Percentiles rank a stretch among this genome's conserved stretches.
phyloP scores from a whole-genome alignment of 1,139 yeast genomes.

The Suhomyces maxii region DNA sequence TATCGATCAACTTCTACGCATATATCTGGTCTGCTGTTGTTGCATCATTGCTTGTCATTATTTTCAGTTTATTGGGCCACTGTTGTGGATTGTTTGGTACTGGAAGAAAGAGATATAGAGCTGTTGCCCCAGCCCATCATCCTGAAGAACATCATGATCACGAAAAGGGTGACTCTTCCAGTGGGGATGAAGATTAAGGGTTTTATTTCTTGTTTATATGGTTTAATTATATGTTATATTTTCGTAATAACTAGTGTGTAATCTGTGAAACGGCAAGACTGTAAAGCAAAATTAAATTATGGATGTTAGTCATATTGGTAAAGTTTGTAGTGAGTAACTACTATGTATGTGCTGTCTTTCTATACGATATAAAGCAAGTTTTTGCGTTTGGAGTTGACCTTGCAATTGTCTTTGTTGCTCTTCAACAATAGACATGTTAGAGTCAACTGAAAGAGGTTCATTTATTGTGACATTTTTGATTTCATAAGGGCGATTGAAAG shows the following conservation, averaged over 20 bases:
- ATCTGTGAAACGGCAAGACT: too few relatives aligned
- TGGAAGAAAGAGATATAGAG: constrained; percentile 33
- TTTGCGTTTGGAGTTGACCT: constrained; percentile 5
- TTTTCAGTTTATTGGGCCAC: constrained; percentile 43
- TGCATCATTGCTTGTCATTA: constrained; percentile 35
- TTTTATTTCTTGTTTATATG: constrained; percentile 3
- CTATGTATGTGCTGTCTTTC: too few relatives aligned
- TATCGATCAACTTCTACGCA: constrained; percentile 46
- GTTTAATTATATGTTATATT: background rate
- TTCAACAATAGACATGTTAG: constrained; percentile 4
- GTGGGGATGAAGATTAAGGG: constrained; percentile 3
- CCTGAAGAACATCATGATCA: constrained; percentile 23
- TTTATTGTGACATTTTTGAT: background rate
- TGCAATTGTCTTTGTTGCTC: constrained; percentile 7
- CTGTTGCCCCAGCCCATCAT: constrained; percentile 15
- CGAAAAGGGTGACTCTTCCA: constrained; percentile 9
- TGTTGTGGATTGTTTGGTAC: constrained; percentile 44
- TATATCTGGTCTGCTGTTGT: constrained; percentile 42
- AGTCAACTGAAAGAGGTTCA: background rate
- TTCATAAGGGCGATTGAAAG: background rate
- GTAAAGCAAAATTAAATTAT: too few relatives aligned
- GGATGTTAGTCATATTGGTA: too few relatives aligned
- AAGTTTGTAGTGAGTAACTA: too few relatives aligned
- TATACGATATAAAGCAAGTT: background rate
- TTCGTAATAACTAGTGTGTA: too few relatives aligned